Base-by-base conservation (phyloP, 129 eudicot species). In the Gnaphalium uliginosum region DNA sequence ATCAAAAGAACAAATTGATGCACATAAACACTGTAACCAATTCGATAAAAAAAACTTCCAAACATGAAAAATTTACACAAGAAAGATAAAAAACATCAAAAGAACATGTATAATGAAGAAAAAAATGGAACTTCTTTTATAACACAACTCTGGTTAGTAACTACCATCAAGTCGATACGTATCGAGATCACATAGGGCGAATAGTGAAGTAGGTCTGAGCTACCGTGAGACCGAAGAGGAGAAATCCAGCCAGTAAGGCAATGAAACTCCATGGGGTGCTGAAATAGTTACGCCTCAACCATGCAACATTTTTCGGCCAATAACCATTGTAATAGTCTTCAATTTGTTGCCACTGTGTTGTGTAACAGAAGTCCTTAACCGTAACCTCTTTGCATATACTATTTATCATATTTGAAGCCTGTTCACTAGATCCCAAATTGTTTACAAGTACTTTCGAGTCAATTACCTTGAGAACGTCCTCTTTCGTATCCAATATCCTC, bases 401-500 rank as follows among this genome's bases (percentile, higher is more conserved):
- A 2, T 27, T 27, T 27, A 27, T 27, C 30, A 27, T 27, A 27
- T 2, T 1, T 27, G 30, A 27, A 27, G 30, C 30, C 30, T 27
- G 30, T 27, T 27, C 30, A 27, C 30, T 27, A 27, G 30, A 27
- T 8, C 50, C 46, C 56, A 75, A 35, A 64, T 27, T 35, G 39
- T 75, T 64, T 5, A 26, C 25, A 11, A 75, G 11, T 22, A 75
- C 72, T 62, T 46, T 27, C 5, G 71, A 51, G 13, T 29, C n/a
- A 6, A 37, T 59, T 51, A 75, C 57, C 72, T 18, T 24, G 59
- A 0, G 7, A 43, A 75, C 72, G 24, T 75, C 72, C 46, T 62
- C 64, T 19, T 46, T 56, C 6, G 41, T 23, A 8, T 63, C 46
- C 1, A 62, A 13, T 58, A 76, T 17, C 25, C 29, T 6, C 41